These are phyloP conservation scores for Exidia glandulosa DNA, from an alignment of 768 basidiomycete species.

Conservation along the genomic window DNA sequence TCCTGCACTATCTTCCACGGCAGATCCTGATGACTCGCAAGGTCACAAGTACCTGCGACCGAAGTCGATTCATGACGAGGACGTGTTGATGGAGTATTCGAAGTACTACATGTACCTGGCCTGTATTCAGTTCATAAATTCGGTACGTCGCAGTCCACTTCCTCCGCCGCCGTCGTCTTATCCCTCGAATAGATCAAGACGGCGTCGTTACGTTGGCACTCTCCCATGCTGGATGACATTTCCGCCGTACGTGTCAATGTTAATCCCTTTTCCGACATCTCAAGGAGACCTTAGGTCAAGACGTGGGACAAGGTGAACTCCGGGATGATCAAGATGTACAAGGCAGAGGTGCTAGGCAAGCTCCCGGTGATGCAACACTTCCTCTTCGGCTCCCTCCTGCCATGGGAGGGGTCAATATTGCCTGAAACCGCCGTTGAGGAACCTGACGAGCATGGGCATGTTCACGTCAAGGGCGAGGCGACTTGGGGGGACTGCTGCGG, in stretches of 20 bases:
- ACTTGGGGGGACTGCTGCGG: slow-evolving; percentile 91
- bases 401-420: slow-evolving; percentile 50
- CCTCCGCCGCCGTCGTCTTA: background rate
- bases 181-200: slow-evolving; percentile 65
- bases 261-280: background rate
- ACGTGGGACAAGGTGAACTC: slow-evolving; percentile 94
- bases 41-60: slow-evolving; percentile 86
- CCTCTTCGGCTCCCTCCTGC: slow-evolving; percentile 73
- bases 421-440: slow-evolving; percentile 19
- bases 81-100: slow-evolving; percentile 85
- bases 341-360: slow-evolving; percentile 88
- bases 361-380: slow-evolving; percentile 96
- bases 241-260: slow-evolving; percentile 45
- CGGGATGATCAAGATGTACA: slow-evolving; percentile 98
- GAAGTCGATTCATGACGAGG: slow-evolving; percentile 83
- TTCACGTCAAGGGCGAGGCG: slow-evolving; percentile 22
- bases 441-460: slow-evolving; percentile 30
- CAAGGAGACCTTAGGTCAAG: slow-evolving; percentile 40
- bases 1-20: background rate
- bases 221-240: slow-evolving; percentile 97
- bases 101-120: slow-evolving; percentile 95
- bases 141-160: slow-evolving; percentile 42
- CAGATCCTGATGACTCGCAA: slow-evolving; percentile 14
- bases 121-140: slow-evolving; percentile 93
- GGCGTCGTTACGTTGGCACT: slow-evolving; percentile 93